Evolutionary conservation across 2,329 filamentous ascomycete species (phyloP), one percentile per base, ranked within the genome.

Genomic region (Ploettnerulaceae sp.): DNA sequence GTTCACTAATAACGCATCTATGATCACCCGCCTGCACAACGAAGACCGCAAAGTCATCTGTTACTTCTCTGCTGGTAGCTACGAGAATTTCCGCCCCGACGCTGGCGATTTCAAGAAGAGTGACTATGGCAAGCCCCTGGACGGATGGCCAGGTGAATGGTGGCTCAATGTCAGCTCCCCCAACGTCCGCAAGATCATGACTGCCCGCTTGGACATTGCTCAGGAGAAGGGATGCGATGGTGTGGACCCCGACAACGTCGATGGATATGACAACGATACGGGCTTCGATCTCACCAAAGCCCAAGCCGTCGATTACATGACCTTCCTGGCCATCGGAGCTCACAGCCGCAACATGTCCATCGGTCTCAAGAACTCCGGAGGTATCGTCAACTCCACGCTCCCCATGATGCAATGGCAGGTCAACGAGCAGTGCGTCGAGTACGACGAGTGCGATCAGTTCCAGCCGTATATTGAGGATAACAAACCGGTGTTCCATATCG

Each of bases 401-500:
- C 63, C 68, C 15, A 65, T 74, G 5, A 75, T 84, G 48, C 71
- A 84, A 58, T 88, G 83, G 67, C 74, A 72, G 8, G 81, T 88
- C 55, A 84, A 86, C 63, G 84, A 88, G 69, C 75, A 86, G 65
- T 87, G 84, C 61, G 71, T 74, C 9, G 57, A 82, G 61, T 77
- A 76, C 56, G 51, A 66, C 3, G 81, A 86, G 61, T 86, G 82
- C 58, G 66, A 68, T 25, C 71, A 64, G 1, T 86, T 80, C 59
- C 62, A 66, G 1, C 65, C 73, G 4, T 86, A 86, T 58, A 73
- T 82, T 45, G 56, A 71, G 7, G 74, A 73, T 7, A 69, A 71
- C 24, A 86, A 86, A 63, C 82, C 83, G 2, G 82, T 87, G 22
- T 86, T 87, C 61, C 77, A 85, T 60, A 84, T 87, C 52, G 84